Base-by-base conservation (phyloP, 208 protist genomes). In the Leishmania turanica region DNA sequence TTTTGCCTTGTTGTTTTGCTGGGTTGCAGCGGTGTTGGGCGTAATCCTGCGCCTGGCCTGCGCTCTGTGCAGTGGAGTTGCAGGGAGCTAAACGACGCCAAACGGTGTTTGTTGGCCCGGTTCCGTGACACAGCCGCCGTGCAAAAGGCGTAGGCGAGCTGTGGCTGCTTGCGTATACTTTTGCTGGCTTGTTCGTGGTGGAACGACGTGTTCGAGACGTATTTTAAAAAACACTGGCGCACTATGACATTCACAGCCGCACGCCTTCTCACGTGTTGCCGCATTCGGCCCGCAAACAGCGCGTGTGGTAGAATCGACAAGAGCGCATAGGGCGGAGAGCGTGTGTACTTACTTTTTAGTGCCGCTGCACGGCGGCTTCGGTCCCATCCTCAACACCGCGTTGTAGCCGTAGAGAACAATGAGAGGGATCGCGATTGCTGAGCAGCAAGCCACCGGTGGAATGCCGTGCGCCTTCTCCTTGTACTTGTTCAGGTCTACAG, bases 351-450 rank as follows among this genome's bases (percentile, higher is more conserved):
- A 92, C 62, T 93, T 86, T 78, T 92, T 93, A 40, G 92, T 80
- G 47, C 87, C 85, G 31, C 78, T 87, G 47, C 87, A 87, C 31
- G 93, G 89, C 27, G 90, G 81, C 82, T 93, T 91, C 13, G 91
- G 92, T 7, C 91, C 93, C 34, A 95, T 53, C 64, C 79, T 82
- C 77, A 95, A 60, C 11, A 86, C 76, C 45, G 79, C 72, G 42
- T 93, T 87, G 84, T 96, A 97, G 47, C 83, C 72, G 49, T 89
- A n/a, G 75, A 90, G 87, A 51, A 97, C 87, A 47, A 87, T 72
- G 9, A 95, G 31, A 1, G 89, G 92, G 13, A 95, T 81, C 19
- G 92, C 69, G 31, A 92, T 77, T 9, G 75, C 79, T 37, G 93
- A 49, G 79, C 85, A 89, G 77, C 90, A 91, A 17, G 79, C 80